Evolutionary conservation across 345 rosid genomes (phyloP).

Genomic region (Salix suchowensis): DNA sequence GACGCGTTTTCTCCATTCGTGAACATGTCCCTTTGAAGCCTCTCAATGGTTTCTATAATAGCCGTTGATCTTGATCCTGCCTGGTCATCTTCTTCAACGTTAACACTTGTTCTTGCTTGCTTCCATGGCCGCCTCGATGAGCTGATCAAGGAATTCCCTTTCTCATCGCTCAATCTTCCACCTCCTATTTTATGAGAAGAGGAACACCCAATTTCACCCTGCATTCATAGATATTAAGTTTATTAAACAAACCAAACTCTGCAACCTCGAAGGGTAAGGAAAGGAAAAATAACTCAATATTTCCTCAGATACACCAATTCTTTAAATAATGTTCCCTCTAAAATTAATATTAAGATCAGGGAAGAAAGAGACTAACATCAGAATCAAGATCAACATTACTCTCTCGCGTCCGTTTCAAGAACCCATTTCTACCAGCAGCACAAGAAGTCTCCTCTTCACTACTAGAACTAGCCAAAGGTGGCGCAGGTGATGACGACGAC

Average conservation of each 20-base stretch:
- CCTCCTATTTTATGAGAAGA: slow-evolving; percentile 23
- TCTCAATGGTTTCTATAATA: slow-evolving; percentile 24
- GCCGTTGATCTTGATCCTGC: slow-evolving; percentile 38
- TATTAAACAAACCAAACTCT: not conserved
- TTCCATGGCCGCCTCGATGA: slow-evolving; percentile 37
- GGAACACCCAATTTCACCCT: slow-evolving; percentile 56
- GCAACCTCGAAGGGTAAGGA: too few relatives aligned
- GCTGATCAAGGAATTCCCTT: slow-evolving; percentile 12
- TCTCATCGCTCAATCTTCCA: slow-evolving; percentile 15
- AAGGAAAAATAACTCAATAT: not conserved
- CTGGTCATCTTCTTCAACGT: not conserved
- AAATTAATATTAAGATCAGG: not conserved
- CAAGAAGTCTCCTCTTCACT: slow-evolving; percentile 28
- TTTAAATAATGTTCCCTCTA: too few relatives aligned
- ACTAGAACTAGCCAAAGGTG: slow-evolving; percentile 43
- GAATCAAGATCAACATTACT: slow-evolving; percentile 30
- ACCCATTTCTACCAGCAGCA: slow-evolving; percentile 12
- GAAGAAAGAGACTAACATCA: slow-evolving; percentile 35
- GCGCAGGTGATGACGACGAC: slow-evolving; percentile 17
- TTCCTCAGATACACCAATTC: not conserved
- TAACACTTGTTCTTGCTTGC: slow-evolving; percentile 28
- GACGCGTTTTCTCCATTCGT: slow-evolving; percentile 27
- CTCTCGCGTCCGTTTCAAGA: slow-evolving; percentile 39
- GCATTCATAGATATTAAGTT: slow-evolving; percentile 3
- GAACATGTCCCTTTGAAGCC: slow-evolving; percentile 24